A percentile compares a stretch with the other conserved stretches of the same genome.
These are phyloP conservation scores for Cystofilobasidium capitatum DNA, from an alignment of 768 basidiomycete genomes.

Conservation along the genomic window DNA sequence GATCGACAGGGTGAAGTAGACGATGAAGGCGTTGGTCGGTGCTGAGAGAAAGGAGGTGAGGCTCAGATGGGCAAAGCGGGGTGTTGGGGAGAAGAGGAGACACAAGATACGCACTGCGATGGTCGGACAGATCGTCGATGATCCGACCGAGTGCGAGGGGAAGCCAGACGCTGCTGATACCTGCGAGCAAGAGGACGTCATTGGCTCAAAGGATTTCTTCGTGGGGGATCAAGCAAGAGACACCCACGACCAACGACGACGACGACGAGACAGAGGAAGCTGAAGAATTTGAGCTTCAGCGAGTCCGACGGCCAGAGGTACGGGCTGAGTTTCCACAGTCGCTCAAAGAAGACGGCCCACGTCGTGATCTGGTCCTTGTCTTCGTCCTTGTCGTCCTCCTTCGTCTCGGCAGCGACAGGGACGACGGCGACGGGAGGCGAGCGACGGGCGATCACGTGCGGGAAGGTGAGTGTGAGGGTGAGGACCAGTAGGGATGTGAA, in stretches of 20 bases:
- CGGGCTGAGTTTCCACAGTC: slow-evolving; percentile 59
- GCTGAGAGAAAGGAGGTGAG: slow-evolving; percentile 25
- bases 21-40: neutral
- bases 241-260: slow-evolving; percentile 58
- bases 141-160: slow-evolving; percentile 62
- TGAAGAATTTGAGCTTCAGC: slow-evolving; percentile 57
- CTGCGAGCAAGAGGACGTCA: neutral
- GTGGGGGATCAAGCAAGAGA: too few species aligned
- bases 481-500: neutral
- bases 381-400: neutral
- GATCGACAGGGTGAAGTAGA: neutral
- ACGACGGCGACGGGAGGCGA: neutral
- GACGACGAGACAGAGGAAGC: slow-evolving; percentile 59
- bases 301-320: slow-evolving; percentile 76
- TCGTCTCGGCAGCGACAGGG: neutral
- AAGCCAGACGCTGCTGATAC: slow-evolving; percentile 55
- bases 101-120: slow-evolving; percentile 37
- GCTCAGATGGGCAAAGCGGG: slow-evolving; percentile 40
- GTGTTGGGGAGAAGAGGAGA: slow-evolving; percentile 66
- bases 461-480: neutral
- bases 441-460: neutral
- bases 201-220: too few species aligned
- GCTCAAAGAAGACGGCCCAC: slow-evolving; percentile 44
- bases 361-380: slow-evolving; percentile 9
- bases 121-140: slow-evolving; percentile 39